phyloP scores from a whole-genome alignment of 106 monocot species.

The Acorus gramineus region DNA sequence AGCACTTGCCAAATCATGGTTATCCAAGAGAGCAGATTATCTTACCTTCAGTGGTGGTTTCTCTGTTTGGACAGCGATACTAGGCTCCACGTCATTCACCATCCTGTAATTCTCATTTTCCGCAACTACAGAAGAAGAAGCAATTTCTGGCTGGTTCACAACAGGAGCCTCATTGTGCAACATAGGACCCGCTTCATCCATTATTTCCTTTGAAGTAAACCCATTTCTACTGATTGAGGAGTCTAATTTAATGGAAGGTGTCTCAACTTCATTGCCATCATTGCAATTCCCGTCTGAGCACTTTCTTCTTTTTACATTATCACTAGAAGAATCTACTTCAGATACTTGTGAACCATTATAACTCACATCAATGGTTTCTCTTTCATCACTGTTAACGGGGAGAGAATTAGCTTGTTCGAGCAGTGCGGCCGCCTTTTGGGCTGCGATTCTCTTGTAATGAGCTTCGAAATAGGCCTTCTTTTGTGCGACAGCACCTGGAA shows the following conservation, averaged over 20 bases:
- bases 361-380: background rate
- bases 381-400: background rate
- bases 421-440: slow-evolving; percentile 11
- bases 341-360: too few species aligned
- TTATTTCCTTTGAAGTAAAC: background rate
- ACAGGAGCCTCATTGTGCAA: background rate
- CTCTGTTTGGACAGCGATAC: background rate
- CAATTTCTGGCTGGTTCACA: background rate
- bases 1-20: too few species aligned
- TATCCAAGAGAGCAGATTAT: too few species aligned
- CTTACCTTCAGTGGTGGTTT: slow-evolving; percentile 48
- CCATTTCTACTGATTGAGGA: too few species aligned
- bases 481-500: slow-evolving; percentile 58
- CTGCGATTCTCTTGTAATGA: slow-evolving; percentile 44
- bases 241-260: too few species aligned
- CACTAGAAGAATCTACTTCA: too few species aligned
- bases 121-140: slow-evolving; percentile 1
- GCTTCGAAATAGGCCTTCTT: slow-evolving; percentile 70
- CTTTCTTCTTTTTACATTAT: too few species aligned
- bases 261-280: too few species aligned
- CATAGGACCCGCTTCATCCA: background rate
- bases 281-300: too few species aligned
- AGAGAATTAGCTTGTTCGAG: slow-evolving; percentile 10
- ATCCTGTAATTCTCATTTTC: slow-evolving; percentile 5
- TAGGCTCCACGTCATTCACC: background rate